Conservation (phyloP, 1,284 basidiomycete species). For the Irpex sp. region DNA sequence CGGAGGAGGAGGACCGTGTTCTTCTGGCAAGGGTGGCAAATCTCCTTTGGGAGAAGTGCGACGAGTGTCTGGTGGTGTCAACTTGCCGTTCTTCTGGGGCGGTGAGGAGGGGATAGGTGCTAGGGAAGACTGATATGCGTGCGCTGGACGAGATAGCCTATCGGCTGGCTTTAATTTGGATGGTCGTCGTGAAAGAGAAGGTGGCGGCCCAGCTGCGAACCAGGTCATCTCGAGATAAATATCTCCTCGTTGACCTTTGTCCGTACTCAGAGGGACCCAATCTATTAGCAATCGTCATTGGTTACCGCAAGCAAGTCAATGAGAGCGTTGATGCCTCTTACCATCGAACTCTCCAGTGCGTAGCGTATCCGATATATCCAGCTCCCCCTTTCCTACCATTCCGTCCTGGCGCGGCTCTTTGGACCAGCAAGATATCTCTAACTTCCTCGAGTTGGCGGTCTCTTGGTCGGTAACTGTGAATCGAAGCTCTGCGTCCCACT, state of each 20-base stretch:
- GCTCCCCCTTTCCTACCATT: conserved; percentile 53
- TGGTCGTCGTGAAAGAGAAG: conserved; percentile 37
- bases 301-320: background rate
- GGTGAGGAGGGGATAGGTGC: conserved; percentile 2
- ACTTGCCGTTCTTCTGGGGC: background rate
- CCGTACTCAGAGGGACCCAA: conserved; percentile 59
- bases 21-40: background rate
- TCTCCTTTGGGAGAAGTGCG: conserved; percentile 34
- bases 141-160: conserved; percentile 30
- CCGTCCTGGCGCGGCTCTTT: conserved; percentile 60
- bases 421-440: conserved; percentile 64
- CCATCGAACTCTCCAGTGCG: conserved; percentile 76
- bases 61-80: background rate
- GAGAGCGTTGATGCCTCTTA: conserved; percentile 24
- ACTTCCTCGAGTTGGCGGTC: conserved; percentile 44
- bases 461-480: conserved; percentile 50
- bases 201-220: conserved; percentile 57
- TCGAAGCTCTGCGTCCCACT: conserved; percentile 73
- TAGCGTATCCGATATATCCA: conserved; percentile 66
- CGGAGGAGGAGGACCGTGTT: background rate
- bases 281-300: conserved; percentile 36
- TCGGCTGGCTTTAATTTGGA: conserved; percentile 44
- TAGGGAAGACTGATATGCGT: conserved; percentile 12
- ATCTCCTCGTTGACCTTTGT: conserved; percentile 58
- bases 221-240: conserved; percentile 80